Percentiles rank a stretch among this genome's conserved stretches.
These are phyloP conservation scores for Ustilago hordei DNA, from an alignment of 1,284 basidiomycete genomes.

Conservation along the genomic window DNA sequence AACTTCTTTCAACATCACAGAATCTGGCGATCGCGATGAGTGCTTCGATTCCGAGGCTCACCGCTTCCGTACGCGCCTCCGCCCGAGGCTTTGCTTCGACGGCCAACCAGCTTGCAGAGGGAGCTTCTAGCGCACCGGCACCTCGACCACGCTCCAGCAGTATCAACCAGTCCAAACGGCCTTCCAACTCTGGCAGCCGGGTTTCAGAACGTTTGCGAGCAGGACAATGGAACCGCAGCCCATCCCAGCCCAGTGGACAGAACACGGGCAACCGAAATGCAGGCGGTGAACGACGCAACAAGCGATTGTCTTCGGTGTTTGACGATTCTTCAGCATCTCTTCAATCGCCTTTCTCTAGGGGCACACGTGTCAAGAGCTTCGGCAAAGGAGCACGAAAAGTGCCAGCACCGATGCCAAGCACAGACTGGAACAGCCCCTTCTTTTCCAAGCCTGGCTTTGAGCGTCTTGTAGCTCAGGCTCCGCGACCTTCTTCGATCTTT, in stretches of 20 bases:
- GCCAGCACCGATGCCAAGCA: conserved; percentile 27
- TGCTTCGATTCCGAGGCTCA: conserved; percentile 1
- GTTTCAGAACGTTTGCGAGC: conserved; percentile 25
- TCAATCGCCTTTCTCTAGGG: conserved; percentile 3
- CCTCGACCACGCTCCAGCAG: conserved; percentile 28
- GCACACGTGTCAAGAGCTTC: conserved; percentile 9
- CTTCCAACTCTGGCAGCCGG: conserved; percentile 7
- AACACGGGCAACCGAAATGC: conserved; percentile 16
- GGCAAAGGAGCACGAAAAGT: conserved; percentile 6
- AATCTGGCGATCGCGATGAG: conserved; percentile 1
- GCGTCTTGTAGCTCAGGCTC: conserved; percentile 22
- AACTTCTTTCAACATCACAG: neutral
- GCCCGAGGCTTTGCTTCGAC: conserved; percentile 25
- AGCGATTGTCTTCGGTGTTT: conserved; percentile 37
- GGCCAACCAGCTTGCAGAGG: conserved; percentile 14
- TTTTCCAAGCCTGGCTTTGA: conserved; percentile 39
- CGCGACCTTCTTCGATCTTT: conserved; percentile 28
- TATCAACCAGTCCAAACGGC: conserved; percentile 13
- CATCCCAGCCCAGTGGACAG: neutral
- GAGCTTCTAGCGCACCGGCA: conserved; percentile 10
- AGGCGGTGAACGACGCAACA: conserved; percentile 35
- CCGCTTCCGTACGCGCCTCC: conserved; percentile 6
- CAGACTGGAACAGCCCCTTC: conserved; percentile 45
- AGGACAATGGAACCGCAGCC: conserved; percentile 7
- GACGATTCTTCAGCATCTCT: conserved; percentile 20